Percentiles rank a stretch among this genome's conserved stretches.
Evolutionary conservation across 2,329 filamentous ascomycete genomes (phyloP).

Genomic region (Rasamsonia emersonii): DNA sequence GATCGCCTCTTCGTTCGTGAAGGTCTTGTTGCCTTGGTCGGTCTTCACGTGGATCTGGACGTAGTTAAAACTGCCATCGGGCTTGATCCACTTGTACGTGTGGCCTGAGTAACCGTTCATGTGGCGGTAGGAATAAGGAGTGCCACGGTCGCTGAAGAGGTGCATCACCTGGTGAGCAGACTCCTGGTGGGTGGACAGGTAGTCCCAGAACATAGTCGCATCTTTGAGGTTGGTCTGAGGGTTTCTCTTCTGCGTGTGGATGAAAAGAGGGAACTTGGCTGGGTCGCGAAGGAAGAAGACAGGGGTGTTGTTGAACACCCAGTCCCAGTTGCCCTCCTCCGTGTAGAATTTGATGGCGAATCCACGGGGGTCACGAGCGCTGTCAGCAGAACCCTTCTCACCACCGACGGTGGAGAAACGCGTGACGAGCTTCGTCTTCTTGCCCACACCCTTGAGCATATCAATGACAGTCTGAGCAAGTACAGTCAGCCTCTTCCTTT

Average conservation of each 20-base stretch:
- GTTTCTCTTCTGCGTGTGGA: conserved; percentile 67
- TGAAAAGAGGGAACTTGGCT: conserved; percentile 64
- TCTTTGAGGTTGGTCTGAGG: conserved; percentile 61
- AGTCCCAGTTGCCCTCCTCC: conserved; percentile 65
- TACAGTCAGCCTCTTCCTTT: background rate
- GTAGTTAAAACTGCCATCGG: conserved; percentile 58
- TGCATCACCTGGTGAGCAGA: conserved; percentile 56
- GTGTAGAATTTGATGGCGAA: conserved; percentile 68
- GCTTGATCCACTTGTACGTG: conserved; percentile 58
- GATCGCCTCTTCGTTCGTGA: conserved; percentile 50
- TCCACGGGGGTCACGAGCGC: conserved; percentile 62
- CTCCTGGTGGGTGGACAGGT: conserved; percentile 53
- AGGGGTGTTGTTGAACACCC: conserved; percentile 65
- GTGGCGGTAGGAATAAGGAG: conserved; percentile 55
- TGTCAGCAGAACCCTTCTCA: conserved; percentile 62
- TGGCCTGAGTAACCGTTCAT: conserved; percentile 63
- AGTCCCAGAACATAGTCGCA: conserved; percentile 63
- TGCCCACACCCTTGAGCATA: conserved; percentile 52
- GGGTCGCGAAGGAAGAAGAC: conserved; percentile 70
- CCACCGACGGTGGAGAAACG: conserved; percentile 71
- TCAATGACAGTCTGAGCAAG: conserved; percentile 29
- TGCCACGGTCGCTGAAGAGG: conserved; percentile 58
- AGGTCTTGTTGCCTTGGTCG: conserved; percentile 53
- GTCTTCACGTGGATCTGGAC: conserved; percentile 57
- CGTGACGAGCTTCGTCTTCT: conserved; percentile 57